Evolutionary conservation across 2,329 filamentous ascomycete species (phyloP), one percentile per base, ranked within the genome.

Genomic region (Penicillium decumbens): DNA sequence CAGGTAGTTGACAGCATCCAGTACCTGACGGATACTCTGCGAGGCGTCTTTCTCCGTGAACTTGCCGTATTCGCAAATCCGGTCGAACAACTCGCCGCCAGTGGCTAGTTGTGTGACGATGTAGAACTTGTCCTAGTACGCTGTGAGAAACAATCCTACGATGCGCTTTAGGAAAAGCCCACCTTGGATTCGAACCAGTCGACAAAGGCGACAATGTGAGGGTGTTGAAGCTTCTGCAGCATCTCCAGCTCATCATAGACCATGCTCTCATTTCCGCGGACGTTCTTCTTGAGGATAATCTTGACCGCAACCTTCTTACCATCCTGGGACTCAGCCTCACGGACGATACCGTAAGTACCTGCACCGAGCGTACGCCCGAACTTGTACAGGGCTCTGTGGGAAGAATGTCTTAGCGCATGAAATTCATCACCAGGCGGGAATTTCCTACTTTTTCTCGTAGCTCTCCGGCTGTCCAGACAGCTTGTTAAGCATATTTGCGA

Each of bases 171-270:
- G 1, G 5, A 25, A 39, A 32, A 8, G 58, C 84, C 60, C 75
- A 95, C 90, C 75, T 90, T 88, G 49, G 92, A 97, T 75, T 98
- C 93, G 68, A 98, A 98, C 92, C 93, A 98, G 72, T 98, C 93
- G 61, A 93, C 87, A 68, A 98, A 98, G 61, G 86, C 85, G 74
- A 98, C 93, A 69, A 98, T 98, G 73, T 97, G 89, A 45, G 89
- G 88, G 70, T 98, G 93, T 67, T 90, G 82, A 67, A 98, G 82
- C 51, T 83, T 82, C 74, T 96, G 90, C 57, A 98, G 80, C 83
- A 98, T 90, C 60, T 90, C 82, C 63, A 98, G 80, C 76, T 98
- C 93, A 71, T 98, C 93, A 70, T 95, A 93, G 35, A 98, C 93
- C 93, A 98, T 98, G 71, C 87, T 84, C 77, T 98, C 93, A 65